phyloP scores from a whole-genome alignment of 139 green algal genomes.

The Chlorella vulgaris region DNA sequence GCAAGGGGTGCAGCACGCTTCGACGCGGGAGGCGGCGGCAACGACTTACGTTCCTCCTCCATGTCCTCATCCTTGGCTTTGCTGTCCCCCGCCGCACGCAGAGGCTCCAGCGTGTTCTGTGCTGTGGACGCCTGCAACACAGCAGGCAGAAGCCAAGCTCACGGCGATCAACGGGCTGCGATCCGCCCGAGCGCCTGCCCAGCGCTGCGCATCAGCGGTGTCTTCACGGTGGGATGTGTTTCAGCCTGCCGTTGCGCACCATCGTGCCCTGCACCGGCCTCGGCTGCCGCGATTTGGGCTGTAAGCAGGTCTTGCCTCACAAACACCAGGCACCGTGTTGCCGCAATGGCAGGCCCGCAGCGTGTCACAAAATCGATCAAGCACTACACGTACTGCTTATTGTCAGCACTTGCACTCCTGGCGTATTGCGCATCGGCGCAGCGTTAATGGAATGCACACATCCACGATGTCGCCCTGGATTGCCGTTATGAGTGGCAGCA shows the following conservation, averaged over 20 bases:
- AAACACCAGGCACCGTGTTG: too few relatives aligned
- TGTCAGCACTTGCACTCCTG: too few relatives aligned
- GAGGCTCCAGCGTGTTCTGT: slow-evolving; percentile 60
- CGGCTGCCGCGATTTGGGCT: too few relatives aligned
- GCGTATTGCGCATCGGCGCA: not conserved
- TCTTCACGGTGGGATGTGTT: not conserved
- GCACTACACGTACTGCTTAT: too few relatives aligned
- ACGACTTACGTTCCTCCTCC: slow-evolving; percentile 89
- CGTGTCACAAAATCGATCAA: too few relatives aligned
- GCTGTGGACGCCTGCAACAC: slow-evolving; percentile 40
- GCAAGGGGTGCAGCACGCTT: not conserved
- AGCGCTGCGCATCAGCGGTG: not conserved
- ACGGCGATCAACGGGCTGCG: not conserved
- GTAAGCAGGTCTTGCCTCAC: too few relatives aligned
- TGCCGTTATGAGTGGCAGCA: not conserved
- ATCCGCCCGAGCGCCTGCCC: not conserved
- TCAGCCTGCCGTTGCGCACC: not conserved
- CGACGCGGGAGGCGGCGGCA: not conserved
- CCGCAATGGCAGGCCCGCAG: too few relatives aligned
- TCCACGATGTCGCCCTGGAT: too few relatives aligned
- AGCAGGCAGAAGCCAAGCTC: too few relatives aligned
- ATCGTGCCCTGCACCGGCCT: not conserved
- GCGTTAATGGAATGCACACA: not conserved
- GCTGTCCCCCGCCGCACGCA: slow-evolving; percentile 61
- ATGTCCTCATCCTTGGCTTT: slow-evolving; percentile 95